Conservation (phyloP, 441 rosid genomes). For the Bruguiera hainesii region DNA sequence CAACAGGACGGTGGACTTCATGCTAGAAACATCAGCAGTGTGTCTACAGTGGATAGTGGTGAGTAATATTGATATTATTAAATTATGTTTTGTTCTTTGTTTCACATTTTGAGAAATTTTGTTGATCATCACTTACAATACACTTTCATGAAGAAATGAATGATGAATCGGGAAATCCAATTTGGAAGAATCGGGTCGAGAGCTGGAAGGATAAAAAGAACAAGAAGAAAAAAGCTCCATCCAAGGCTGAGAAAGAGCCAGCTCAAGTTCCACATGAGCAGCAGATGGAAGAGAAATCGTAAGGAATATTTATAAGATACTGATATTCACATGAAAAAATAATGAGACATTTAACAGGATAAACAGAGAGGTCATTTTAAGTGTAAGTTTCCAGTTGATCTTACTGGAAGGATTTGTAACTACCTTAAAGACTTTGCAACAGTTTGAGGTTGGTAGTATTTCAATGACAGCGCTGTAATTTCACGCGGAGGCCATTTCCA, state of each 20-base stretch:
- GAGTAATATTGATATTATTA: conserved; percentile 17
- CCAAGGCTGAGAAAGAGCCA: conserved; percentile 51
- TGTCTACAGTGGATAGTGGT: conserved; percentile 93
- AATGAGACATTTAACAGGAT: no score
- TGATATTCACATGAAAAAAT: neutral
- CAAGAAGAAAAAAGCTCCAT: conserved; percentile 62
- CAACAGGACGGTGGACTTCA: conserved; percentile 75
- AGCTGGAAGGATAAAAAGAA: conserved; percentile 96
- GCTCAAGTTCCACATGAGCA: conserved; percentile 73
- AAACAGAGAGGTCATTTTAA: neutral
- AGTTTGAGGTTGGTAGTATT: neutral
- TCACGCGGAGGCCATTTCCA: no score
- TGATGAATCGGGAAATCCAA: conserved; percentile 84
- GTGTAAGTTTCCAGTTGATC: neutral
- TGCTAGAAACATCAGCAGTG: conserved; percentile 88
- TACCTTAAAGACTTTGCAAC: neutral
- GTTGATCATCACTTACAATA: conserved; percentile 12
- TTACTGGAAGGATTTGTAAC: neutral
- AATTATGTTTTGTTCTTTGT: conserved; percentile 3
- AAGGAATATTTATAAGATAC: neutral
- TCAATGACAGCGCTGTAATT: neutral
- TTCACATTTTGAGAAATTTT: conserved; percentile 3
- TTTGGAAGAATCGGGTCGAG: conserved; percentile 98
- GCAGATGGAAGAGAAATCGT: conserved; percentile 73
- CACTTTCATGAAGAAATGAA: conserved; percentile 55